Base-by-base conservation (phyloP, 1,284 basidiomycete genomes). In the Exsudoporus floridanus region DNA sequence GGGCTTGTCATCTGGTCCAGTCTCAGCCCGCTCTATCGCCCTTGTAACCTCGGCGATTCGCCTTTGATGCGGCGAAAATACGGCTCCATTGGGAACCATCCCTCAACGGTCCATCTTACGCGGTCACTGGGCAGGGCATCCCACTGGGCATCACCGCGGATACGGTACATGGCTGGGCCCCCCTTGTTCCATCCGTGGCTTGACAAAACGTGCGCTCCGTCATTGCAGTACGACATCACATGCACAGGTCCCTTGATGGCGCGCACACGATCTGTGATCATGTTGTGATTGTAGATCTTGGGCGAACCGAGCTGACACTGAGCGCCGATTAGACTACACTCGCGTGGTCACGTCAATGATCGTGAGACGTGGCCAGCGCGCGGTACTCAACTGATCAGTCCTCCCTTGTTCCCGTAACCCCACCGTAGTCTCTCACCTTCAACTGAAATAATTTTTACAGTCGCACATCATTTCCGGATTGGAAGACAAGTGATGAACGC, bases 271-370 rank as follows among this genome's bases (percentile, higher is more conserved):
- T 57, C 14, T 16, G 3, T 45, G 30, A 52, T 52, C 28, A 31
- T 4, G 18, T 44, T 7, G 21, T 31, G 30, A 41, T n/a, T 36
- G 53, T n/a, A 21, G 25, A 61, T 59, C 59, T 27, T 28, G 36
- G 19, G 36, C 31, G 6, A 49, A 28, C 25, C 39, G 21, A 38
- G 43, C 25, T 21, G 50, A 33, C 38, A 35, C 23, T 36, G 52
- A 36, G 52, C 57, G 46, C 46, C 50, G 56, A 58, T 58, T n/a
- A n/a, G n/a, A n/a, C 39, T 40, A 16, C 51, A 2, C 47, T 59
- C 60, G 35, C 52, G 47, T 52, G 57, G 52, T 16, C 25, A 41
- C 2, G 23, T 38, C 28, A 5, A n/a, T 45, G 21, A 30, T 2
- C 40, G 36, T 56, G 56, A 23, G 55, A 50, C 7, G 43, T 8